A percentile compares a stretch with the other conserved stretches of the same genome.
phyloP scores from a whole-genome alignment of 257 asterid genomes.

The Salvia rosmarinus region DNA sequence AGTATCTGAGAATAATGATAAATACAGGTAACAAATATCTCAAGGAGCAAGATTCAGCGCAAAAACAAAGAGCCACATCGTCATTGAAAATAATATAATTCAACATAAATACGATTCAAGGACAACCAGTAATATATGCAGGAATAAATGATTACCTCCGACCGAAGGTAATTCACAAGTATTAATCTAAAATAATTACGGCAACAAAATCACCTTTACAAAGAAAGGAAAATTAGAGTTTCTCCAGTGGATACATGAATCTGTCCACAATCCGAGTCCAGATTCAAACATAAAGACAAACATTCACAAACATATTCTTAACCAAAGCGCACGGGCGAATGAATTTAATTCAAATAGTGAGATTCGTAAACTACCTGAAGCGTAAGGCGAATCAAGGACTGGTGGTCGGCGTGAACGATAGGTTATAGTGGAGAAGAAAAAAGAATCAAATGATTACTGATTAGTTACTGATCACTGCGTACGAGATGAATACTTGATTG shows the following conservation, averaged over 20 bases:
- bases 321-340: background rate
- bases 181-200: background rate
- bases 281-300: background rate
- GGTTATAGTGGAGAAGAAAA: background rate
- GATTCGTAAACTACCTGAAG: background rate
- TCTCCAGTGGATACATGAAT: constrained; percentile 30
- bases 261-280: constrained; percentile 28
- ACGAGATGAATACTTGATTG: background rate
- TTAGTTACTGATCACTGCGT: no score
- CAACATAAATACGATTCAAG: background rate
- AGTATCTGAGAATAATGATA: background rate
- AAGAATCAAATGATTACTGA: constrained; percentile 3
- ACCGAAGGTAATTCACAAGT: background rate
- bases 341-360: background rate
- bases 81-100: background rate
- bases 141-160: background rate
- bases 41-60: background rate
- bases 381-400: background rate
- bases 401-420: background rate
- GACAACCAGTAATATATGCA: background rate
- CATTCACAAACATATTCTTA: background rate
- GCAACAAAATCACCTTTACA: constrained; percentile 22
- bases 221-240: constrained; percentile 29
- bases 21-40: background rate
- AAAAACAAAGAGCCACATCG: background rate